Base-by-base conservation (phyloP, 2,329 filamentous ascomycete species). In the Torrubiellomyces zombiae region DNA sequence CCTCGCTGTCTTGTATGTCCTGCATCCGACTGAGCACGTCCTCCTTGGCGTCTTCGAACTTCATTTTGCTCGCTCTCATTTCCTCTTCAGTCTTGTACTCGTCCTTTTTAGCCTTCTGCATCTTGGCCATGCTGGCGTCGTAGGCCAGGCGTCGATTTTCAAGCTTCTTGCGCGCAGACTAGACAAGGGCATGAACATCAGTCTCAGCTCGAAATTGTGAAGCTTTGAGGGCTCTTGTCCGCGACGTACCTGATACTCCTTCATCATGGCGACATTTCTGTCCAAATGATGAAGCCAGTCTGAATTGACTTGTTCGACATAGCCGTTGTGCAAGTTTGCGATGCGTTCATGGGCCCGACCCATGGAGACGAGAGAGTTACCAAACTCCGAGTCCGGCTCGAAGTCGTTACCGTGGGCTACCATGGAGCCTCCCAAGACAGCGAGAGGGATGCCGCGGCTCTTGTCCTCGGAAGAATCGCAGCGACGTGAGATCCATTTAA, bases 51-150 rank as follows among this genome's bases (percentile, higher is more conserved):
- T 95, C 89, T 45, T 95, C 89, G 44, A 93, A 95, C 54, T 95
- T 95, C 40, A 81, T 79, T 50, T 92, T 92, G 48, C 89, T 81
- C 15, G 73, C 67, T 28, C 86, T 77, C 27, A 93, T 67, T 51
- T 95, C 86, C 46, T 95, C 86, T 50, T 95, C 89, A 28, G 89
- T 65, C 33, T 82, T 67, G 56, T 89, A 92, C 47, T 95, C 86
- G 43, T 95, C 86, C 42, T 76, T 82, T 58, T 92, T 92, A 14
- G 77, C 74, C 52, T 93, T 94, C 43, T 91, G 75, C 69, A 93
- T 74, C 59, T 93, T 94, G 34, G 72, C 70, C 23, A 82, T 72
- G 32, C 79, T 85, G 17, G 86, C 77, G 47, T 95, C 86, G 49
- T 92, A 94, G 34, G 83, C 83, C 29, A 95, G 62, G 31, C 86